Evolutionary conservation across 306 rosid genomes (phyloP), one percentile per base, ranked within the genome.

Genomic region (Ochetophila trinervis): DNA sequence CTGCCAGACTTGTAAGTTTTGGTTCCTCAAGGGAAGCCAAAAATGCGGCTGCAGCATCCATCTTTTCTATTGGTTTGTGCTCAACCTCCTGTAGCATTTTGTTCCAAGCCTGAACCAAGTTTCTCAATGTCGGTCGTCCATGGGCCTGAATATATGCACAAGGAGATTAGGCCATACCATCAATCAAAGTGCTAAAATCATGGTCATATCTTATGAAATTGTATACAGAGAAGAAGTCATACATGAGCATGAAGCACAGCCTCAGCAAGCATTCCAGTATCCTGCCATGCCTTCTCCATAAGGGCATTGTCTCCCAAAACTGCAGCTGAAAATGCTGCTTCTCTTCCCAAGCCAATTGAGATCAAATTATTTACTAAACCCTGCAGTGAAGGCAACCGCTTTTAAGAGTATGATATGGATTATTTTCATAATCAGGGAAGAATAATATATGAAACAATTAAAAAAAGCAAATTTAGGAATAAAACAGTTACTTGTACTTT

Each of bases 201-300:
- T 63, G 60, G 63, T 23, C 48, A 20, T 40, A 68, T 53, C 4
- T 5, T 13, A 47, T 17, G 0, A n/a, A 6, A 18, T 0, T 50
- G 22, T 18, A 9, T 50, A 47, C 30, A 50, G 21, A 24, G 40
- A 69, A 68, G 37, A 40, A 23, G 45, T 47, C 72, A 60, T 88
- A 90, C 99, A 54, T 94, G 97, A 74, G 99, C 89, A 79, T 94
- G 99, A 78, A 94, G 97, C 73, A 94, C 99, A 57, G 99, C 97
- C 76, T 94, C 99, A 5, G 97, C 99, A 27, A 85, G 88, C 99
- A 94, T 90, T 74, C 99, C 99, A 17, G 97, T 94, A 61, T 94
- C 99, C 79, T 90, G 99, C 97, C 97, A 94, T 7, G 97, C 97
- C 89, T 86, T 94, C 67, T 94, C 99, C 99, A 94, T 94, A 18